Base-by-base conservation (phyloP, 2,329 filamentous ascomycete species). In the Calonectria leucothoes region DNA sequence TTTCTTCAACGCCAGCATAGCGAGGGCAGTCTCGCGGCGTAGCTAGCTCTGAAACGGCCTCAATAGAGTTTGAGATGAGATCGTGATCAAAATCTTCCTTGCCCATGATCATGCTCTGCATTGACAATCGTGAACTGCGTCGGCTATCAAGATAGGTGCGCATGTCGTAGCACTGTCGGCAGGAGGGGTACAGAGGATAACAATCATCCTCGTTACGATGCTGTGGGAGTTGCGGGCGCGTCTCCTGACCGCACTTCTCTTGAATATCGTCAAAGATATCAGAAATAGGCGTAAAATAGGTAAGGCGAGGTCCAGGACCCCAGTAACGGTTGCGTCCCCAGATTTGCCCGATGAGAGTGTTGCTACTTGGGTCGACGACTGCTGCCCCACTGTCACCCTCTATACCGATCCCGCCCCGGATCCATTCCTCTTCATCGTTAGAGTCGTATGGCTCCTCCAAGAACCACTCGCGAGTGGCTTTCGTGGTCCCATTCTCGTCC, bases 251-350 rank as follows among this genome's bases (percentile, higher is more conserved):
- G 63, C 85, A 87, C 64, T 83, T 83, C 74, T 88, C 86, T 70
- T 87, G 85, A 29, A 87, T 86, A 59, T 88, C 86, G 48, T 88
- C 86, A 27, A 88, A 84, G 17, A 88, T 81, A 72, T 88, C 86
- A 35, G 81, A 77, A 23, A 87, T 83, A 2, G 86, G 86, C 6
- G 86, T 87, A 76, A 88, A 88, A 78, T 81, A 88, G 6, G 86
- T 84, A 0, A 83, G 71, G 1, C 86, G 80, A 2, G 85, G 85
- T 0, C 86, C 86, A 0, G 83, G 73, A 0, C 86, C 86, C 77
- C 81, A 86, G 74, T 87, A 87, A 27, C 79, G 82, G 75, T 87
- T 87, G 17, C 86, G 81, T 1, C 86, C 86, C 86, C 86, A 87
- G 42, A 88, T 81, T 69, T 87, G 85, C 8, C 86, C 86, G 27